Evolutionary conservation across 768 basidiomycete species (phyloP).

Genomic region (Lentinula guzmanii): DNA sequence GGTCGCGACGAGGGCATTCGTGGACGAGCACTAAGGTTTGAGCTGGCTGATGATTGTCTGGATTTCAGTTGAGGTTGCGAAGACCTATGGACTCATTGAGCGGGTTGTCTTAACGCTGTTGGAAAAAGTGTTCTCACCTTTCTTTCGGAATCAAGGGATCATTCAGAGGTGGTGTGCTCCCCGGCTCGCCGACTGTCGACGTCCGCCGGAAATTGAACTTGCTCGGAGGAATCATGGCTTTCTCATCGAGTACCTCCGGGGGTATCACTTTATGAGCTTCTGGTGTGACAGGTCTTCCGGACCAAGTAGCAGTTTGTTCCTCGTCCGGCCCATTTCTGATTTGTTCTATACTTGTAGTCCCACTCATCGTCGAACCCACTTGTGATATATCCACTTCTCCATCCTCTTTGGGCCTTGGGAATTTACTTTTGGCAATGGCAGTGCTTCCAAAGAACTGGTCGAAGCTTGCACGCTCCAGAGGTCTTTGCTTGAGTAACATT

Average conservation of each 20-base stretch:
- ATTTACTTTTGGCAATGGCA: constrained; percentile 73
- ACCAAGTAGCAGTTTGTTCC: constrained; percentile 22
- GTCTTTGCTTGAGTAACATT: constrained; percentile 74
- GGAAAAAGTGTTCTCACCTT: neutral
- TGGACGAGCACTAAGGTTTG: neutral
- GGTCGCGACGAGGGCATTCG: constrained; percentile 12
- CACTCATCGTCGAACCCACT: constrained; percentile 13
- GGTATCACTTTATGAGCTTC: constrained; percentile 71
- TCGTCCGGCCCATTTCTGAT: neutral
- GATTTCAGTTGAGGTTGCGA: neutral
- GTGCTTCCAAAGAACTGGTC: constrained; percentile 88
- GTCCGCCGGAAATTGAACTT: constrained; percentile 63
- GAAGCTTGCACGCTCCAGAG: constrained; percentile 80
- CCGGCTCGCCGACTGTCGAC: constrained; percentile 14
- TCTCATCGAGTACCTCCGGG: constrained; percentile 75
- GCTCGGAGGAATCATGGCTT: constrained; percentile 77
- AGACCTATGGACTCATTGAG: neutral
- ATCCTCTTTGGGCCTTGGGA: constrained; percentile 47
- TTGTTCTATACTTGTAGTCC: constrained; percentile 20
- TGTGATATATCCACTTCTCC: constrained; percentile 7
- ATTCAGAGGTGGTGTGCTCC: neutral
- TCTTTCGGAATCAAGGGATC: neutral
- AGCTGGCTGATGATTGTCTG: constrained; percentile 3
- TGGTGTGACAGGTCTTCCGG: constrained; percentile 45
- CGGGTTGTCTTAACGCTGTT: neutral